Evolutionary conservation across 106 monocot species (phyloP), one percentile per base, ranked within the genome.

Genomic region (Dioscorea dumetorum): DNA sequence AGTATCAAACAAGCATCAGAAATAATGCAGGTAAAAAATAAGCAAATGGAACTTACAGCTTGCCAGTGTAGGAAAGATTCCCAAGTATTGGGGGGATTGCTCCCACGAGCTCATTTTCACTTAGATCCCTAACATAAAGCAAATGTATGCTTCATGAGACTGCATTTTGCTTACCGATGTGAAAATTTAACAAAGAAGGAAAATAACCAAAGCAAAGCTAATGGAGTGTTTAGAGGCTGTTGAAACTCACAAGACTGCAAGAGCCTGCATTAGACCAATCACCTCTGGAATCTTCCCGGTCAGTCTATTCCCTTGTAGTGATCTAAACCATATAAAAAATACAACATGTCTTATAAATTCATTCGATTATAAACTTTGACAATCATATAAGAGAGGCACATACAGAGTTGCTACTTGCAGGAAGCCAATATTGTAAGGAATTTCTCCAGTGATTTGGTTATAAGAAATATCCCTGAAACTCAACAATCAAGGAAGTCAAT

Each of bases 361-460:
- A 6, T 41, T 6, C 6, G 9, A 41, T 3, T 31, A 70, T n/a
- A 60, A 63, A 49, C 11, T 22, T 51, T 11, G 5, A 18, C 18
- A 48, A 12, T 19, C 21, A 11, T 57, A 16, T 15, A 34, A 19
- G 50, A 64, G 41, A 33, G 61, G 33, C 28, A 24, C 85, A 48
- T 90, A 99, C 99, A 99, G 62, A 5, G 99, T 99, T 50, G 99
- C 92, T 24, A 99, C 99, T 99, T 99, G 99, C 68, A 99, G 80
- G 70, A 93, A 99, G 16, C 99, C 99, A 73, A 93, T 90, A 62
- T 99, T 99, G 63, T 93, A 99, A 57, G 99, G 99, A 61, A 99
- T 99, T 58, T 93, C 93, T 49, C 99, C 99, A 2, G 79, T 85
- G 59, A 93, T 87, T 54, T 87, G 82, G 54, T 99, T 99, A 77